Base-by-base conservation (phyloP, 495 filamentous ascomycete species). In the Immersiella caudata region DNA sequence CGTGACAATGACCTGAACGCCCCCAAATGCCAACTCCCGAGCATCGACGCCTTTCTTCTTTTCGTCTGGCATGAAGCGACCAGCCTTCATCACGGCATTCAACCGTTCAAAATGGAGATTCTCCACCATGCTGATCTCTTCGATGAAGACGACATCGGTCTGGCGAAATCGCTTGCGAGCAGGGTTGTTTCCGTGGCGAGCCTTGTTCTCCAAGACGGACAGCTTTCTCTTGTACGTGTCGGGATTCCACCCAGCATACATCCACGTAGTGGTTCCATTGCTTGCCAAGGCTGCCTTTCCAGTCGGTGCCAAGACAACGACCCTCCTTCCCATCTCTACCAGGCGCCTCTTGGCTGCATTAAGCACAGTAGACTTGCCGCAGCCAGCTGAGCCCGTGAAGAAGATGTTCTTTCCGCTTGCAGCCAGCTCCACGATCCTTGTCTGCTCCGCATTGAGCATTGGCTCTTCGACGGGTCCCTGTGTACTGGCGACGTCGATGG, bases 1-100 rank as follows among this genome's bases (percentile, higher is more conserved):
- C 0, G 94, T 97, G 26, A 97, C 90, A 29, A 99, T 86, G 35
- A 99, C 83, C 73, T 97, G 94, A 51, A 96, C 93, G 0, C 94
- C 94, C 29, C 95, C 95, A 76, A 97, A 99, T 0, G 94, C 87
- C 1, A 86, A 78, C 4, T 33, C 4, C 29, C 29, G 29, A 33
- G 29, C 29, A 33, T 33, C 29, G 8, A 33, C 29, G 29, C 29
- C 29, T 33, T 33, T 3, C 4, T 33, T 33, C 29, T 33, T 33
- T 8, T 33, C 29, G 29, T 86, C 86, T 3, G 33, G 14, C 0
- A 33, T 21, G 26, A 21, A 24, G 60, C 33, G 62, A 51, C 24
- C 62, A 11, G 22, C 9, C 14, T 86, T 82, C 79, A 88, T 82
- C 26, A 84, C 65, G 6, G 59, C 68, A 64, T 86, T 86, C 0